Conservation (phyloP, 371 early-diverging fungal species). For the Haplosporangium sp. region DNA sequence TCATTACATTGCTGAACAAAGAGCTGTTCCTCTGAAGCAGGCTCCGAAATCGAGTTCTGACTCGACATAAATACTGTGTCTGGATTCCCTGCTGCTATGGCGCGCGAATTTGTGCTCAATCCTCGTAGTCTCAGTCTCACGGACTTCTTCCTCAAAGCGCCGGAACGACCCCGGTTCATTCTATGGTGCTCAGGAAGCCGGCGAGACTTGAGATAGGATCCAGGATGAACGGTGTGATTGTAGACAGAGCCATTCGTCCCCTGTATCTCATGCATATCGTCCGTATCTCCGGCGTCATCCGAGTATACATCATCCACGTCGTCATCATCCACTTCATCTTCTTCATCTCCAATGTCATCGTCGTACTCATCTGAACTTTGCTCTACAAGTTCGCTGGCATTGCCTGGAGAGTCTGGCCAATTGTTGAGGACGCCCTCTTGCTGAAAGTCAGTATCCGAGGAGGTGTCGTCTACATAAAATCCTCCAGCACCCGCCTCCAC, state of each 20-base stretch:
- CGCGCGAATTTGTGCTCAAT: conserved; percentile 12
- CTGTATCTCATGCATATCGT: conserved; percentile 19
- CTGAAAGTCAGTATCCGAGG: conserved; percentile 21
- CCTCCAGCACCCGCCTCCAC: conserved; percentile 5
- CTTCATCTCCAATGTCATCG: conserved; percentile 37
- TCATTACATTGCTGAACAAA: conserved; percentile 32
- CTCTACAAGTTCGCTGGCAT: conserved; percentile 15
- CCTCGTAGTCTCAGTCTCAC: conserved; percentile 11
- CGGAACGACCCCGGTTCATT: conserved; percentile 20
- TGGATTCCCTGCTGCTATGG: conserved; percentile 1
- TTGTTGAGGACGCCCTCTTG: conserved; percentile 5
- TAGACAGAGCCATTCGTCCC: conserved; percentile 16
- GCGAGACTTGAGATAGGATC: conserved; percentile 35
- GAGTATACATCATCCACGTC: conserved; percentile 48
- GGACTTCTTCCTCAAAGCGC: conserved; percentile 19
- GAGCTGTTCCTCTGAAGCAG: conserved; percentile 7
- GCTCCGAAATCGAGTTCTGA: neutral
- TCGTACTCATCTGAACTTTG: conserved; percentile 42
- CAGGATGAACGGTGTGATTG: conserved; percentile 16
- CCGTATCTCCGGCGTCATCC: conserved; percentile 35
- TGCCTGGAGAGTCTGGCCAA: conserved; percentile 27
- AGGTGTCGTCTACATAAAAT: conserved; percentile 17
- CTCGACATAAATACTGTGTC: neutral
- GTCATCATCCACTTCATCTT: conserved; percentile 27
- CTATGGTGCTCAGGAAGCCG: conserved; percentile 22